Evolutionary conservation across 2,329 filamentous ascomycete species (phyloP), one percentile per base, ranked within the genome.

Genomic region (Emergomyces africanus): DNA sequence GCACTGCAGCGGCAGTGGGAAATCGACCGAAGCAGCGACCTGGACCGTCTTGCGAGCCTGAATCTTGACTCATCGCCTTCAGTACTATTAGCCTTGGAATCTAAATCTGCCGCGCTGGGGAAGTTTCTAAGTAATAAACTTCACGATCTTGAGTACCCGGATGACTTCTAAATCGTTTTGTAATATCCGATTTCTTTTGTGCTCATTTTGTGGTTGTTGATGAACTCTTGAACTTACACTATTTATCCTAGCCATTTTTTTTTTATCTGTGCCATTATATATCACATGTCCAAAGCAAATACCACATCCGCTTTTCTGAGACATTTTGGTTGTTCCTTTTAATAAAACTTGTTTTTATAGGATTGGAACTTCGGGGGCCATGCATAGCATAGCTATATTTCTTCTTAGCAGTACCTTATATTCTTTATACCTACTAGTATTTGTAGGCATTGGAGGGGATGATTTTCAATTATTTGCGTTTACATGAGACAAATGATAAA

Each of bases 71-170:
- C 73, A 1, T 70, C 71, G 0, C 73, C 74, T 0, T 64, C 71
- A 1, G 73, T 74, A 3, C 64, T 75, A 5, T 64, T 75, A 12
- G 74, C 74, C 0, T 59, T 75, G 12, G 74, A 75, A 59, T 74
- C 73, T 8, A 75, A 75, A 61, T 75, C 72, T 25, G 74, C 72
- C 1, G 74, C 73, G 4, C 59, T 75, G 48, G 73, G 71, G 6
- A 66, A 68, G 12, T 75, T 75, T 56, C 65, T 75, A 14, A 66
- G 71, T 12, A 70, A 74, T 57, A 75, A 75, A 56, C 54, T 75
- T 28, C 63, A 68, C 54, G 73, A 75, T 61, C 62, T 75, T 23
- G 72, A 74, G 61, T 73, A 71, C 50, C 74, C 74, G 0, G 74
- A 75, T 41, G 74, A 75, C 61, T 75, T 75, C 57, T 75, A 62